Conservation (phyloP, 2,329 filamentous ascomycete genomes). For the Aureobasidium sp. region DNA sequence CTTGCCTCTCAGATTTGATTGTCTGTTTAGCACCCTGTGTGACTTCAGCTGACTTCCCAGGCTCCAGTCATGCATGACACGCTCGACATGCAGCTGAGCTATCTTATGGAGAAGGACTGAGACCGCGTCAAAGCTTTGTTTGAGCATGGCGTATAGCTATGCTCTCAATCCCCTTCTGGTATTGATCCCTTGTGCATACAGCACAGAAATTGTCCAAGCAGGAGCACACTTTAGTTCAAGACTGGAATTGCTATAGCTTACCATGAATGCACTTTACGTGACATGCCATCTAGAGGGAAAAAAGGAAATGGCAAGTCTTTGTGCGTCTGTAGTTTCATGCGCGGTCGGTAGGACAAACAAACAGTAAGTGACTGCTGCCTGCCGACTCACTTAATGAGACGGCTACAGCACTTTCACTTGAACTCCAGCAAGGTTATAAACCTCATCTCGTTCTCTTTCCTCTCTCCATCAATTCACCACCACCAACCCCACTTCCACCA, state of each 20-base stretch:
- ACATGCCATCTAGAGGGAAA: neutral
- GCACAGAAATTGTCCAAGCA: neutral
- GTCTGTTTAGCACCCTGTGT: neutral
- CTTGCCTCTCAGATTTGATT: neutral
- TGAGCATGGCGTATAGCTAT: neutral
- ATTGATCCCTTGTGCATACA: neutral
- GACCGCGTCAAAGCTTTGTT: neutral
- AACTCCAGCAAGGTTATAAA: neutral
- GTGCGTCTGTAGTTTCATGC: neutral
- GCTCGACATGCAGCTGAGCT: neutral
- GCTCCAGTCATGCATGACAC: neutral
- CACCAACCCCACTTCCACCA: neutral
- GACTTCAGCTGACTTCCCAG: neutral
- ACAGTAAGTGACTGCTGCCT: slow-evolving; percentile 6
- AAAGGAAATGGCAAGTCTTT: neutral
- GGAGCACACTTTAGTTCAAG: neutral
- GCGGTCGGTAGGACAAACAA: neutral
- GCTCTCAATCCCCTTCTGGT: neutral
- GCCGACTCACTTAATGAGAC: neutral
- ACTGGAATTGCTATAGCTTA: neutral
- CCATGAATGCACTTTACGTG: neutral
- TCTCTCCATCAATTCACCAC: neutral
- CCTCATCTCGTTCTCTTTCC: neutral
- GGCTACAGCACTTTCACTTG: neutral
- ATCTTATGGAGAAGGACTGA: neutral